Evolutionary conservation across 345 rosid genomes (phyloP).

Genomic region (Euphorbia peplus): DNA sequence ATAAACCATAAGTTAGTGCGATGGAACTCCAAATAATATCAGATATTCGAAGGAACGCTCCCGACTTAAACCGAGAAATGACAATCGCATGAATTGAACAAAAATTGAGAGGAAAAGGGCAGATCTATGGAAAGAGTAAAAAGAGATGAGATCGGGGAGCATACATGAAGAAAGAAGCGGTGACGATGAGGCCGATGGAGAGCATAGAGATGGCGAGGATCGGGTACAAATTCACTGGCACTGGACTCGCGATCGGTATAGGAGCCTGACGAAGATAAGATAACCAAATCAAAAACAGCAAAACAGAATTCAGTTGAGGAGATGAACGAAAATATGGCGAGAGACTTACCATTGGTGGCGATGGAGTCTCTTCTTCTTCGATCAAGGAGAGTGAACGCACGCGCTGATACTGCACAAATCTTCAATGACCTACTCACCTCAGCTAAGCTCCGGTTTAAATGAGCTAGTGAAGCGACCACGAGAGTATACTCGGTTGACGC

Average conservation of each 20-base stretch:
- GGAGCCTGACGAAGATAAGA: conserved; percentile 36
- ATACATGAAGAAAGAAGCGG: conserved; percentile 88
- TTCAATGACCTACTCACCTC: background rate
- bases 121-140: conserved; percentile 5
- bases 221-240: conserved; percentile 68
- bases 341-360: background rate
- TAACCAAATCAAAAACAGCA: background rate
- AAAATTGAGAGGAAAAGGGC: background rate
- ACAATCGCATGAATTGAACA: background rate
- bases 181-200: conserved; percentile 63
- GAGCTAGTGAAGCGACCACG: background rate
- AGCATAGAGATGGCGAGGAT: conserved; percentile 56
- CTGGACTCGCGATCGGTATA: conserved; percentile 70
- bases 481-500: background rate
- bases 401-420: background rate
- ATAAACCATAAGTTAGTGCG: background rate
- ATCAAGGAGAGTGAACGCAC: background rate
- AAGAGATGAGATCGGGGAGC: conserved; percentile 17
- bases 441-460: background rate
- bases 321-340: background rate
- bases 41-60: background rate
- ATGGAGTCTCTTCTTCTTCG: background rate
- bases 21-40: background rate
- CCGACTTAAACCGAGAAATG: background rate
- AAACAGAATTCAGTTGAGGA: background rate